Conservation (phyloP, 2,329 filamentous ascomycete genomes). For the Diaporthe destruens region DNA sequence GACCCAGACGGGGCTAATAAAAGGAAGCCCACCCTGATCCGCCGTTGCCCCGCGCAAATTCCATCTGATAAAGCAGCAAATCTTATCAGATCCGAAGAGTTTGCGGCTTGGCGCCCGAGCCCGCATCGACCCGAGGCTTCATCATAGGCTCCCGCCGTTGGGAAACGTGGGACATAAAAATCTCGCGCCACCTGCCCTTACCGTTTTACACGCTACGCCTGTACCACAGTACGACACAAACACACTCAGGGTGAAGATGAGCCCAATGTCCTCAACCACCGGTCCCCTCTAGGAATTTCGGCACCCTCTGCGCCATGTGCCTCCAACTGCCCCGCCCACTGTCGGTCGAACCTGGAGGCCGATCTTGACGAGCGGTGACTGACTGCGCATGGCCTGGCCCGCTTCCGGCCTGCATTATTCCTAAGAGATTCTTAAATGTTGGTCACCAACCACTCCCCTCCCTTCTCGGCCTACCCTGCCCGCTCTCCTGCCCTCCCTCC, state of each 20-base stretch:
- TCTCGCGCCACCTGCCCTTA: conserved; percentile 10
- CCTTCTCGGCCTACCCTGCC: conserved; percentile 29
- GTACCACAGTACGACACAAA: background rate
- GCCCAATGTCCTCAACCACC: conserved; percentile 1
- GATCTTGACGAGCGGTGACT: conserved; percentile 37
- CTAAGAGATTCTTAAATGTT: too few species aligned
- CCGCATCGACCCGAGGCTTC: conserved; percentile 28
- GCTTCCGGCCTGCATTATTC: conserved; percentile 31
- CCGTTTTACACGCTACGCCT: background rate
- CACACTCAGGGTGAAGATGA: background rate
- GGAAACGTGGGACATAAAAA: conserved; percentile 23
- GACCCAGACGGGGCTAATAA: background rate
- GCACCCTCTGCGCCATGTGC: conserved; percentile 39
- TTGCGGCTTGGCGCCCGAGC: conserved; percentile 32
- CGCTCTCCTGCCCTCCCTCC: conserved; percentile 2
- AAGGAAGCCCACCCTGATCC: background rate
- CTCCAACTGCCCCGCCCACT: conserved; percentile 31
- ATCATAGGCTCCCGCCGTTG: background rate
- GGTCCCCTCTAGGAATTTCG: background rate
- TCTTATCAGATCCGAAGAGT: conserved; percentile 37
- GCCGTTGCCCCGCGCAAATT: conserved; percentile 25
- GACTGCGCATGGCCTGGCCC: conserved; percentile 22
- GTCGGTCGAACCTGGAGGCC: conserved; percentile 35
- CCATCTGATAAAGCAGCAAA: conserved; percentile 33
- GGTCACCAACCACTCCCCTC: conserved; percentile 23